Evolutionary conservation across 2,329 filamentous ascomycete species (phyloP), one percentile per base, ranked within the genome.

Genomic region (Trichoderma polysporum): DNA sequence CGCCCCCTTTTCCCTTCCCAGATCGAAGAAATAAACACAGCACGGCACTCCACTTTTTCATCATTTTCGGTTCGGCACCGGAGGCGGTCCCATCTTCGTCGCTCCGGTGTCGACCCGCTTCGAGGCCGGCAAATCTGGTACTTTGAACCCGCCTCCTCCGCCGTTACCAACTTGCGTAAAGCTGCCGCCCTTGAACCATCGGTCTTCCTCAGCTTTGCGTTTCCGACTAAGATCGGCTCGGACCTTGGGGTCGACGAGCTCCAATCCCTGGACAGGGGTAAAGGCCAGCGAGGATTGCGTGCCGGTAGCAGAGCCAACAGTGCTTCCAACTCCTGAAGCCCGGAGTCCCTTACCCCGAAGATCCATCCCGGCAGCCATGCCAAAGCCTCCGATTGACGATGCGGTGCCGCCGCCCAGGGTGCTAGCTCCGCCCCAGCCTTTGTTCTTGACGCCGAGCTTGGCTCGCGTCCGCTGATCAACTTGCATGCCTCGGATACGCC

Each of bases 141-240:
- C 90, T 79, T 94, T 97, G 85, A 97, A 97, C 0, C 88, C 41
- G 9, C 41, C 90, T 12, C 83, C 87, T 59, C 84, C 75, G 59
- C 70, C 70, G 15, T 82, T 81, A 10, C 88, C 88, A 66, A 97
- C 86, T 77, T 97, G 94, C 9, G 95, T 97, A 75, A 99, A 99
- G 0, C 92, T 94, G n/a, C 95, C 95, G 54, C 93, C 92, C 79
- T 95, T 97, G 83, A 99, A 99, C 90, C 93, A 99, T 41, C 93
- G 85, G 76, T 98, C 94, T 76, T 97, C 93, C 70, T 98, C 95
- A 0, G 93, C 94, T 77, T 97, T 96, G 70, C 93, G 85, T 83
- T 98, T 98, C 73, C 93, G 86, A 75, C 86, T 93, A 77, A 97
- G 86, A 81, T 97, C 93, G 8, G 92, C 91, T 72, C 93, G 89